Percentiles rank a stretch among this genome's conserved stretches.
Conservation (phyloP, 2,329 filamentous ascomycete genomes). For the Ophiocordyceps sinensis region DNA sequence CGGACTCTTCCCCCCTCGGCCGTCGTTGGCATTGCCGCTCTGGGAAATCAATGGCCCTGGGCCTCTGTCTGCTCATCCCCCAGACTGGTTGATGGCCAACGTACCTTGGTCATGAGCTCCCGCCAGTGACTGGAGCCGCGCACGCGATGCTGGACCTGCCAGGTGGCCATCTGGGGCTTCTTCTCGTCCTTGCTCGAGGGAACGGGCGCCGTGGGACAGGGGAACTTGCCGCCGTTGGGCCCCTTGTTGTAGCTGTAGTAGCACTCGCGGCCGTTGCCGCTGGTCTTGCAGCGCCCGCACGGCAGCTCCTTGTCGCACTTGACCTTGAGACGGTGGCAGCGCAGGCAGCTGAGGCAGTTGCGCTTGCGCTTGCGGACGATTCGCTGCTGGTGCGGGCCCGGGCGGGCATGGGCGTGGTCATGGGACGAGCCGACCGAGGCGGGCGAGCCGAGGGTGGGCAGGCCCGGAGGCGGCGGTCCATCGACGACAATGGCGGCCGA, state of each 20-base stretch:
- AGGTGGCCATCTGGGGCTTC: conserved; percentile 15
- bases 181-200: conserved; percentile 12
- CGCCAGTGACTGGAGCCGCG: conserved; percentile 21
- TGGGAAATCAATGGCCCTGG: too few species aligned
- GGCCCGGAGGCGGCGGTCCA: not conserved
- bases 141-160: conserved; percentile 19
- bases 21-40: too few species aligned
- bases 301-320: conserved; percentile 23
- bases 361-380: conserved; percentile 20
- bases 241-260: conserved; percentile 23
- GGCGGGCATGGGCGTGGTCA: not conserved
- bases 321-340: conserved; percentile 22
- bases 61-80: too few species aligned
- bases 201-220: conserved; percentile 13
- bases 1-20: too few species aligned
- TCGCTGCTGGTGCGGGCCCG: conserved; percentile 3
- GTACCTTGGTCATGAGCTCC: conserved; percentile 21
- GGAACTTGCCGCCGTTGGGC: conserved; percentile 19
- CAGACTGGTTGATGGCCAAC: not conserved
- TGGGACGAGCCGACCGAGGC: not conserved
- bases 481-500: not conserved
- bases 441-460: not conserved
- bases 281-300: conserved; percentile 18
- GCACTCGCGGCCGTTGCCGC: conserved; percentile 19
- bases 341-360: conserved; percentile 19